Percentiles rank a stretch among this genome's conserved stretches.
These are phyloP conservation scores for Didymella pinodella DNA, from an alignment of 2,329 filamentous ascomycete genomes.

Conservation along the genomic window DNA sequence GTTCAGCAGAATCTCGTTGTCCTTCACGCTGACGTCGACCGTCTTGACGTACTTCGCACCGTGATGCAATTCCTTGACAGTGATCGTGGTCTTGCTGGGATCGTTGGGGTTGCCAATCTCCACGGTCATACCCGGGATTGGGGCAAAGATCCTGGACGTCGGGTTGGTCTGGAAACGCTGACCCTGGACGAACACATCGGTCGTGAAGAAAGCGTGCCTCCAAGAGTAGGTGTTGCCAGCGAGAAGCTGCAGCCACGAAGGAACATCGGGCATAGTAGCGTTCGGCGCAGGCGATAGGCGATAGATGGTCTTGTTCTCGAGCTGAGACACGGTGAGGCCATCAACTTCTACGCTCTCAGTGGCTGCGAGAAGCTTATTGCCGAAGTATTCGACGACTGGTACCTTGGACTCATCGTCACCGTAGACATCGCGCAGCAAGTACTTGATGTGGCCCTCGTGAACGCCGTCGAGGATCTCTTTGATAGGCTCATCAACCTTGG, in stretches of 20 bases:
- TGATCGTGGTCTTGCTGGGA: constrained; percentile 81
- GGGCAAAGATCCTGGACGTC: constrained; percentile 88
- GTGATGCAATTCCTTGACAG: constrained; percentile 84
- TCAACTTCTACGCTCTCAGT: constrained; percentile 76
- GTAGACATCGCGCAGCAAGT: constrained; percentile 82
- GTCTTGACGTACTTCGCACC: constrained; percentile 89
- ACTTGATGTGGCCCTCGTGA: constrained; percentile 85
- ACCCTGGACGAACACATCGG: constrained; percentile 92
- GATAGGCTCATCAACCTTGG: constrained; percentile 87
- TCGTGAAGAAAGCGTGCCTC: constrained; percentile 92
- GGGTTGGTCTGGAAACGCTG: constrained; percentile 98
- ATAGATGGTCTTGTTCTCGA: constrained; percentile 82
- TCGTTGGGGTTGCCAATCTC: constrained; percentile 86
- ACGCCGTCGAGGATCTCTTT: constrained; percentile 93
- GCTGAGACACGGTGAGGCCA: constrained; percentile 82
- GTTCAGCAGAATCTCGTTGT: constrained; percentile 84
- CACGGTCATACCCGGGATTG: constrained; percentile 84
- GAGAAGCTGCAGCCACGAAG: constrained; percentile 87
- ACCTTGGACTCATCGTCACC: constrained; percentile 74
- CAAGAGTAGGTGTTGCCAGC: constrained; percentile 88
- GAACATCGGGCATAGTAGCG: constrained; percentile 76
- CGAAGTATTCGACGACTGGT: constrained; percentile 92
- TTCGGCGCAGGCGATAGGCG: constrained; percentile 79
- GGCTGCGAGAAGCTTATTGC: constrained; percentile 79
- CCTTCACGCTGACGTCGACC: constrained; percentile 80